Percentiles rank a stretch among this genome's conserved stretches.
Evolutionary conservation across 495 filamentous ascomycete genomes (phyloP).

Genomic region (Aspergillus mulundensis): DNA sequence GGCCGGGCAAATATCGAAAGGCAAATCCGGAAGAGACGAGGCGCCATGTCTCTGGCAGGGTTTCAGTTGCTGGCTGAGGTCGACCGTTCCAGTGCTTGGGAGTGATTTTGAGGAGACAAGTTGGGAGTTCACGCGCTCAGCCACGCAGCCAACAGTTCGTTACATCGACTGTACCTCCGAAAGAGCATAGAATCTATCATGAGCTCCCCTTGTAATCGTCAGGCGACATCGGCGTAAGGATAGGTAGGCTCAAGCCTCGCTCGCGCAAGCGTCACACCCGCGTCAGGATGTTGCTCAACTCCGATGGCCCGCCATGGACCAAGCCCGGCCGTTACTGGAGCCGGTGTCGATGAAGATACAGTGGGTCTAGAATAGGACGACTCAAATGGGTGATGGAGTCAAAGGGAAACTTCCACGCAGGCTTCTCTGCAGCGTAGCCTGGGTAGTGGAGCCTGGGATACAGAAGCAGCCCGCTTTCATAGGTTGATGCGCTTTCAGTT

Average conservation of each 20-base stretch:
- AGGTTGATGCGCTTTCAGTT: conserved; percentile 1
- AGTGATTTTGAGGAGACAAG: not conserved
- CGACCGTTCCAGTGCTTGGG: not conserved
- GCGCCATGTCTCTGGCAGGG: not conserved
- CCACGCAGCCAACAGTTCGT: not conserved
- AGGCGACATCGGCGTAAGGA: conserved; percentile 16
- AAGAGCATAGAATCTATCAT: conserved; percentile 8
- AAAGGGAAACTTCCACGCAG: conserved; percentile 38
- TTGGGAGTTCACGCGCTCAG: not conserved
- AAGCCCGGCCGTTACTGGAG: not conserved
- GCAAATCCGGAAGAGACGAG: not conserved
- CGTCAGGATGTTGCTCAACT: conserved; percentile 16
- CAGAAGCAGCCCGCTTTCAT: conserved; percentile 3
- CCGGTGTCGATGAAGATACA: conserved; percentile 8
- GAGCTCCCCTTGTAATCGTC: conserved; percentile 10
- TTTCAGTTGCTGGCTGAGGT: not conserved
- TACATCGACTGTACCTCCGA: conserved; percentile 5
- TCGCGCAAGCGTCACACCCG: conserved; percentile 19
- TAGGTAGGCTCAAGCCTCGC: conserved; percentile 13
- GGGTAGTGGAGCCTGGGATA: conserved; percentile 21
- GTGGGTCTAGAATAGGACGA: conserved; percentile 1
- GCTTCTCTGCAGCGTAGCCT: conserved; percentile 36
- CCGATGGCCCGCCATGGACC: not conserved
- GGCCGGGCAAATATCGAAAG: conserved; percentile 1
- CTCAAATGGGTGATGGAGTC: conserved; percentile 4